Evolutionary conservation across 768 basidiomycete species (phyloP), one percentile per base, ranked within the genome.

Genomic region (Sporobolomyces pararoseus): DNA sequence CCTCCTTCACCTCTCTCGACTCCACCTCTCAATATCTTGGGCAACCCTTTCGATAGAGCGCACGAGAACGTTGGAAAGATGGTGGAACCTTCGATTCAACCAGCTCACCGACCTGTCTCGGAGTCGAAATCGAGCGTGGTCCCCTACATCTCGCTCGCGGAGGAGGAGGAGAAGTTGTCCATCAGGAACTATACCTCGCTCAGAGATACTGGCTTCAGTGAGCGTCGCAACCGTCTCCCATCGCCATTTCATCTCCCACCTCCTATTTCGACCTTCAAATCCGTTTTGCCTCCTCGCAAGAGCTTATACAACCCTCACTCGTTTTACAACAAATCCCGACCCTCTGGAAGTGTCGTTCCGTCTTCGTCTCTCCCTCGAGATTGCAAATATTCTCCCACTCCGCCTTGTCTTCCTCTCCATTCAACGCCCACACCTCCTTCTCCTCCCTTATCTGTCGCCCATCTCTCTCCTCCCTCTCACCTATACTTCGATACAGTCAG

Each of bases 221-320:
- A 50, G 10, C 49, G 49, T 50, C 49, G 39, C n/a, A 7, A 50
- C 10, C 49, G 49, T 50, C 21, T 9, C 7, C 49, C 7, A n/a
- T n/a, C n/a, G n/a, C n/a, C n/a, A n/a, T n/a, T n/a, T n/a, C n/a
- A n/a, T n/a, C n/a, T n/a, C n/a, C n/a, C n/a, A n/a, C n/a, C n/a
- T n/a, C n/a, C n/a, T n/a, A n/a, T n/a, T n/a, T n/a, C n/a, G n/a
- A n/a, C n/a, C n/a, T n/a, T n/a, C n/a, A n/a, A n/a, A n/a, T n/a
- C n/a, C n/a, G n/a, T n/a, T 50, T 27, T 50, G 12, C 49, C n/a
- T n/a, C 49, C 49, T 50, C 49, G 49, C 49, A 50, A 50, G n/a
- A 50, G 21, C 23, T 27, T n/a, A 12, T 27, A 50, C 19, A 50
- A 27, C 49, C 49, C 27, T 27, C 49, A 23, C 49, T 50, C 49